Percentiles rank a stretch among this genome's conserved stretches.
Conservation (phyloP, 495 filamentous ascomycete genomes). For the Hypoxylon lienhwacheense region DNA sequence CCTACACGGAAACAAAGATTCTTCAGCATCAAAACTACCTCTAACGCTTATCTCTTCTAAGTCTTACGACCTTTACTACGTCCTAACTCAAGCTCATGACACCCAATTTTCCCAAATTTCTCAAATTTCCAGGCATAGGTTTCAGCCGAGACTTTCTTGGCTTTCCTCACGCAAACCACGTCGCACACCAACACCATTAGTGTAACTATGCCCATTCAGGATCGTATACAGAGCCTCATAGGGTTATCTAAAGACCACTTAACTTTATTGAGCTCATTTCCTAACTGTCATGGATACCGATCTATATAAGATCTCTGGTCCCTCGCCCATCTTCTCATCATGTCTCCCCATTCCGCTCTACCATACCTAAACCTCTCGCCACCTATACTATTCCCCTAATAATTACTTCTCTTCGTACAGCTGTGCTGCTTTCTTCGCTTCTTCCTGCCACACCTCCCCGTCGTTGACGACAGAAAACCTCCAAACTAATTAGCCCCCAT, state of each 20-base stretch:
- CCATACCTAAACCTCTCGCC: constrained; percentile 37
- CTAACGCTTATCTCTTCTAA: constrained; percentile 9
- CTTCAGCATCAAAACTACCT: too few relatives aligned
- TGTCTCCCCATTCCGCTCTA: constrained; percentile 32
- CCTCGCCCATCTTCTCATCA: constrained; percentile 11
- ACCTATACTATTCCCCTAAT: constrained; percentile 32
- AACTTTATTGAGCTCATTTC: constrained; percentile 21
- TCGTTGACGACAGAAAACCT: constrained; percentile 17
- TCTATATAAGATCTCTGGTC: constrained; percentile 34
- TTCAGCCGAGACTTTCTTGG: constrained; percentile 34
- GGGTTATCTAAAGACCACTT: constrained; percentile 11
- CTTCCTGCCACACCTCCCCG: constrained; percentile 26
- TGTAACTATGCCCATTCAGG: constrained; percentile 14
- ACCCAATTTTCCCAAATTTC: too few relatives aligned
- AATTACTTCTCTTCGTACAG: constrained; percentile 28
- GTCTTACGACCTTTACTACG: constrained; percentile 3
- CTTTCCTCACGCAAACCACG: constrained; percentile 31
- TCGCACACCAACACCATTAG: constrained; percentile 27
- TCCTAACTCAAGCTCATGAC: constrained; percentile 8
- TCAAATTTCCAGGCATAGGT: constrained; percentile 22
- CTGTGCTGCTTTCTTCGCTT: constrained; percentile 41
- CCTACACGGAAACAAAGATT: too few relatives aligned
- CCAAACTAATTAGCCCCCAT: not conserved
- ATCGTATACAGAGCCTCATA: constrained; percentile 13
- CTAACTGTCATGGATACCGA: constrained; percentile 31